Evolutionary conservation across 169 alveolate species (phyloP), one percentile per base, ranked within the genome.

Genomic region (Condylostoma magnum): DNA sequence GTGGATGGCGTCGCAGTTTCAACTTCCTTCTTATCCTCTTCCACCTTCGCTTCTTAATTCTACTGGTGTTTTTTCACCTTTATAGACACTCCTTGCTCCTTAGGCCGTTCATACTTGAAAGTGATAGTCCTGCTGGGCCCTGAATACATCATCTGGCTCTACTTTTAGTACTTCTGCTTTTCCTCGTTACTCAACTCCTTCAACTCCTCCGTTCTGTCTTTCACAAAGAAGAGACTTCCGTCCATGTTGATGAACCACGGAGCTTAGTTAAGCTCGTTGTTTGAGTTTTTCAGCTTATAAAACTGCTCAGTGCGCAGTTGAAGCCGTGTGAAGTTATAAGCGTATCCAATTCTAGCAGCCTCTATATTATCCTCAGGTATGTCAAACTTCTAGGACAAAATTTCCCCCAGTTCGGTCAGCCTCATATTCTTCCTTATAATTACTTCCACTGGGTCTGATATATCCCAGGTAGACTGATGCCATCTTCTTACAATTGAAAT

Each of bases 401-500:
- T 38, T 12, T 12, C 57, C 10, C 71, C 71, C 8, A 60, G 27
- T n/a, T 60, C 71, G 28, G 15, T 6, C 3, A 36, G n/a, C 3
- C 71, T 33, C 25, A 15, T n/a, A 31, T 60, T 15, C 57, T 60
- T 60, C 3, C 43, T 60, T 36, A 60, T 18, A n/a, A 41, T 60
- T 12, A 60, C 18, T 38, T 60, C 71, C 10, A 18, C 10, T 38
- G 71, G 57, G 18, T n/a, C 4, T 1, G 71, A 37, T 27, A 60
- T 25, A 38, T 60, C 71, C 71, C 71, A 60, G 10, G 71, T 60
- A 27, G 57, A 18, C 8, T 52, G 71, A 3, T 36, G 8, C 71
- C 71, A 60, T n/a, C 10, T n/a, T 41, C 31, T 60, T n/a, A 60
- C 71, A 0, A 18, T 10, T 10, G 43, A 30, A n/a, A 60, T 60